Base-by-base conservation (phyloP, 805 yeast genomes). In the Hanseniaspora thailandica region DNA sequence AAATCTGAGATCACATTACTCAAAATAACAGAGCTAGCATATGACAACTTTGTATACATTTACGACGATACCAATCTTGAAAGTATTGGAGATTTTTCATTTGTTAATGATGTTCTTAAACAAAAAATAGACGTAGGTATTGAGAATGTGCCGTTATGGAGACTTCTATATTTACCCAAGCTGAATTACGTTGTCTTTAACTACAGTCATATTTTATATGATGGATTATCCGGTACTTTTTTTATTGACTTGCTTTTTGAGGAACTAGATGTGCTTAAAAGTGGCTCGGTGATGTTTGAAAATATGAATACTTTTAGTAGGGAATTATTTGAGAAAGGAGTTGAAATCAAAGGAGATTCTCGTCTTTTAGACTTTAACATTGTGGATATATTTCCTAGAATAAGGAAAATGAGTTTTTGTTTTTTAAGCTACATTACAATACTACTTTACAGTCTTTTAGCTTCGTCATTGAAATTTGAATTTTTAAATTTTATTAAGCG, bases 151-250 rank as follows among this genome's bases (percentile, higher is more conserved):
- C 55, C 55, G 10, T 30, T 46, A 2, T 52, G 55, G 55, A 47
- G 45, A 47, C 15, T 52, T 7, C 17, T 31, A 4, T 45, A 39
- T 13, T 17, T 45, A 9, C 38, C 44, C n/a, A 52, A 52, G 20
- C n/a, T 36, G n/a, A 52, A 52, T 28, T 46, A 33, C 17, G 13
- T 52, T 10, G 17, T 52, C 9, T 31, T 52, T 17, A 39, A 35
- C 19, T 46, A 19, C 23, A 49, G 43, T 12, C 55, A 52, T 33
- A 25, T 40, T 12, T 52, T 52, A 15, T 40, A 35, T 20, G 55
- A 52, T 34, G 55, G 55, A 9, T 40, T 52, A 31, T 31, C 47
- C 1, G 50, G 50, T 2, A 34, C 28, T 3, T 45, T 22, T 19
- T 39, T 46, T 34, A 19, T 44, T 3, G 17, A 45, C 22, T 13